Evolutionary conservation across 1,284 basidiomycete species (phyloP).

Genomic region (Boletellus sp.): DNA sequence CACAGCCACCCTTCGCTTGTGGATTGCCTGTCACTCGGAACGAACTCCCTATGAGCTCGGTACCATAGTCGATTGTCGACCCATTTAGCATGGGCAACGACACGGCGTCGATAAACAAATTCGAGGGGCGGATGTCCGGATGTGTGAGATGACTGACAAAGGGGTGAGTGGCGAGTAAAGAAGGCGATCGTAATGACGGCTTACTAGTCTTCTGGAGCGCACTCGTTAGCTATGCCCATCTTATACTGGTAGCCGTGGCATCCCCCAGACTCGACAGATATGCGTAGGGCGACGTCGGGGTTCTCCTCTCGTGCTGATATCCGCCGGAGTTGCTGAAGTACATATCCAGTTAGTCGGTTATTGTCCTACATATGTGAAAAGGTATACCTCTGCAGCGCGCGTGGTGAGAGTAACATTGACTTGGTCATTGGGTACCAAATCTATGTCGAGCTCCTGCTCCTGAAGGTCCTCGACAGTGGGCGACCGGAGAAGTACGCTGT

Average conservation of each 20-base stretch:
- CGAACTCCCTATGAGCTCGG: conserved; percentile 84
- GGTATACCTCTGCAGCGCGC: conserved; percentile 63
- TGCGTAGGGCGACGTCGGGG: conserved; percentile 60
- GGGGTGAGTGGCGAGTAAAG: background rate
- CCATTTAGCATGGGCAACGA: conserved; percentile 78
- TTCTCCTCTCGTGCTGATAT: conserved; percentile 60
- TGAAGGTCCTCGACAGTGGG: conserved; percentile 48
- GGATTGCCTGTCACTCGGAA: conserved; percentile 80
- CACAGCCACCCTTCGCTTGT: conserved; percentile 83
- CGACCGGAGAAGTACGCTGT: conserved; percentile 20
- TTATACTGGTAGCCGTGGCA: conserved; percentile 93
- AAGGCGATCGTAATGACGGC: conserved; percentile 29
- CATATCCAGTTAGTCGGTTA: background rate
- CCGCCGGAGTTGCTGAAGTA: conserved; percentile 58
- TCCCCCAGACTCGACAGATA: conserved; percentile 83
- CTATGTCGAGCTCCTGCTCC: conserved; percentile 52
- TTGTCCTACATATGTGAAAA: background rate
- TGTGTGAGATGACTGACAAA: conserved; percentile 57
- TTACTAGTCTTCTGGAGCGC: conserved; percentile 74
- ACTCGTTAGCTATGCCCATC: conserved; percentile 66
- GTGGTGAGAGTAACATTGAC: conserved; percentile 58
- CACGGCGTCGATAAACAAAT: conserved; percentile 75
- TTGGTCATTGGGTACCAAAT: conserved; percentile 44
- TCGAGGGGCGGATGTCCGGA: conserved; percentile 63
- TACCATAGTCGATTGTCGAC: conserved; percentile 81